Percentiles rank a stretch among this genome's conserved stretches.
Conservation (phyloP, 2,329 filamentous ascomycete species). For the Orbilia quercus region DNA sequence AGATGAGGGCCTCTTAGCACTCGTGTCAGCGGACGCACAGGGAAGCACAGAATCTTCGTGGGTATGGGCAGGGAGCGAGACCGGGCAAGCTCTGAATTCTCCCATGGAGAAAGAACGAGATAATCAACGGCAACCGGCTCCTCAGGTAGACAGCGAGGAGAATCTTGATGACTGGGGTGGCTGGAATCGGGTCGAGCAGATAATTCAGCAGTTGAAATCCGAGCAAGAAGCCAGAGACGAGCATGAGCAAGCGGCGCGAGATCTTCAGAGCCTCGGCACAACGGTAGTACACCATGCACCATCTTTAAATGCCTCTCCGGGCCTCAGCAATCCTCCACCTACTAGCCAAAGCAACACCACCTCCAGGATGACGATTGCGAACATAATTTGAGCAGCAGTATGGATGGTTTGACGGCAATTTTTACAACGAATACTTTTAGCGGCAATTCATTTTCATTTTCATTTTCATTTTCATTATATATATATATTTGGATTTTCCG, state of each 20-base stretch:
- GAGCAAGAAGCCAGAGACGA: slow-evolving; percentile 58
- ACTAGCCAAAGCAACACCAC: slow-evolving; percentile 42
- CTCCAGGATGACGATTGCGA: slow-evolving; percentile 56
- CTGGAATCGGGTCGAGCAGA: slow-evolving; percentile 58
- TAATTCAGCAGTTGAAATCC: slow-evolving; percentile 57
- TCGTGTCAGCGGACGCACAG: slow-evolving; percentile 87
- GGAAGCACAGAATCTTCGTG: slow-evolving; percentile 80
- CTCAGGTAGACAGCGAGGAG: slow-evolving; percentile 50
- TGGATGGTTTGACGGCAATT: slow-evolving; percentile 20
- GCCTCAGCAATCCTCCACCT: slow-evolving; percentile 30
- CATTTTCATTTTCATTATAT: slow-evolving; percentile 9
- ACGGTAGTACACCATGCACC: slow-evolving; percentile 33
- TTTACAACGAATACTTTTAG: slow-evolving; percentile 44
- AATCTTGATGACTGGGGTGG: slow-evolving; percentile 59
- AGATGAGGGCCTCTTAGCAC: slow-evolving; percentile 89
- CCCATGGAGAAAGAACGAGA: slow-evolving; percentile 55
- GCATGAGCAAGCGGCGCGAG: slow-evolving; percentile 56
- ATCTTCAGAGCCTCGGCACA: slow-evolving; percentile 56
- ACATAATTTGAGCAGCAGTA: slow-evolving; percentile 45
- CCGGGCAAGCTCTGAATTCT: slow-evolving; percentile 58
- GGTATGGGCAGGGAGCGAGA: slow-evolving; percentile 64
- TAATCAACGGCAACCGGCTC: slow-evolving; percentile 48
- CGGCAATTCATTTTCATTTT: slow-evolving; percentile 42
- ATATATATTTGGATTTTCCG: slow-evolving; percentile 29
- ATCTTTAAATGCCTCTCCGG: slow-evolving; percentile 30